Evolutionary conservation across 2,329 filamentous ascomycete species (phyloP).

Genomic region (Aspergillus oerlinghausenensis): DNA sequence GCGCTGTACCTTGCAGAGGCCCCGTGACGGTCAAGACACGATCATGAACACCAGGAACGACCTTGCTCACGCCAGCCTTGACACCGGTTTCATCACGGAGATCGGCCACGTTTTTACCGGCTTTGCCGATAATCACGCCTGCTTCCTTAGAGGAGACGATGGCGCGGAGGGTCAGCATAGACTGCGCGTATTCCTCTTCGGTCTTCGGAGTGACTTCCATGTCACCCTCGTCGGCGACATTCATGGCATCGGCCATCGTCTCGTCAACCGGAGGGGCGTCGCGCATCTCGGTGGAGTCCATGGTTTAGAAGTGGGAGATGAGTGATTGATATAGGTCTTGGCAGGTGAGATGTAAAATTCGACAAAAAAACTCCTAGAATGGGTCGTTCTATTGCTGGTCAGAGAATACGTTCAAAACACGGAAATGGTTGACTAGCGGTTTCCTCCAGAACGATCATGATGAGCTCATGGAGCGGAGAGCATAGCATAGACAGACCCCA

Average conservation of each 20-base stretch:
- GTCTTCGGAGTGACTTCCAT: slow-evolving; percentile 81
- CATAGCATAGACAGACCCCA: not conserved
- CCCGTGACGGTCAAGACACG: slow-evolving; percentile 95
- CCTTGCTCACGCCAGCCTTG: slow-evolving; percentile 97
- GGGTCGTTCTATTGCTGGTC: not conserved
- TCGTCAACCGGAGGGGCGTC: slow-evolving; percentile 57
- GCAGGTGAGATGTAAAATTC: not conserved
- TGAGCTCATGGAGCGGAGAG: not conserved
- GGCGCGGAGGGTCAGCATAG: slow-evolving; percentile 88
- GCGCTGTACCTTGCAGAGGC: slow-evolving; percentile 78
- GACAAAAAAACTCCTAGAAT: not conserved
- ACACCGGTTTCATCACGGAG: slow-evolving; percentile 96
- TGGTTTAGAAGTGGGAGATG: slow-evolving; percentile 30
- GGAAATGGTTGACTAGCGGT: not conserved
- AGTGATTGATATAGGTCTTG: not conserved
- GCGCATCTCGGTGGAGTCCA: slow-evolving; percentile 58
- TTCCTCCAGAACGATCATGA: not conserved
- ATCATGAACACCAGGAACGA: slow-evolving; percentile 94
- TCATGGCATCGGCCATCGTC: slow-evolving; percentile 60
- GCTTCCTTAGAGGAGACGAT: slow-evolving; percentile 99
- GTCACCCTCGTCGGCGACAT: slow-evolving; percentile 61
- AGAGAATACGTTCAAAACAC: not conserved
- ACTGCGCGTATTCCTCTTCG: slow-evolving; percentile 92
- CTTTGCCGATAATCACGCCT: slow-evolving; percentile 98
- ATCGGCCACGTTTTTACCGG: slow-evolving; percentile 96